Percentiles rank a stretch among this genome's conserved stretches.
These are phyloP conservation scores for Achaetomium macrosporum DNA, from an alignment of 2,329 filamentous ascomycete genomes.

Conservation along the genomic window DNA sequence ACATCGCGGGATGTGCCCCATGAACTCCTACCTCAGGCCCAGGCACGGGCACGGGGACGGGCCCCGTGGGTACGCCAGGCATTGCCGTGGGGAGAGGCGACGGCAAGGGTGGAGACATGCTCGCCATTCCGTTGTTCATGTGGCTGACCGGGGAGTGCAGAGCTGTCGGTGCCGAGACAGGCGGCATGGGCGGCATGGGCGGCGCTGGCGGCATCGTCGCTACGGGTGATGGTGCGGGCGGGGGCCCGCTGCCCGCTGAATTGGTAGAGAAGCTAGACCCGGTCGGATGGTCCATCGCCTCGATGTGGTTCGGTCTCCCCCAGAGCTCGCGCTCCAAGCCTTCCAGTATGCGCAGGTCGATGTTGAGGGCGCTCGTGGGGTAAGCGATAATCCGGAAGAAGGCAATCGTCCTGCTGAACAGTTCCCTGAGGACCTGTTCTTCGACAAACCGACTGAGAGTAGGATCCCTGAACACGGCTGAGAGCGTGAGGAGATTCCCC, in stretches of 20 bases:
- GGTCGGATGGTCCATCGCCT: slow-evolving; percentile 12
- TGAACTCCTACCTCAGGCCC: not conserved
- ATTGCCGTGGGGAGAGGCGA: not conserved
- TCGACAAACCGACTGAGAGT: slow-evolving; percentile 55
- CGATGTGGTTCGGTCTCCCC: slow-evolving; percentile 12
- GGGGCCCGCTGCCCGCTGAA: slow-evolving; percentile 10
- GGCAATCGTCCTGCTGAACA: slow-evolving; percentile 67
- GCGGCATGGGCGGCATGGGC: slow-evolving; percentile 9
- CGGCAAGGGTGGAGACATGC: slow-evolving; percentile 3
- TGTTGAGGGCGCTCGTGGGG: slow-evolving; percentile 67
- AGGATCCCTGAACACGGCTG: slow-evolving; percentile 68
- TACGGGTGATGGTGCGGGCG: not conserved
- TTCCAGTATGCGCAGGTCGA: slow-evolving; percentile 69
- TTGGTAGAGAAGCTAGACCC: slow-evolving; percentile 23
- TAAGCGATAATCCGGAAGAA: slow-evolving; percentile 67
- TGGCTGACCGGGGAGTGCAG: slow-evolving; percentile 12
- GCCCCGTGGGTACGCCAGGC: not conserved
- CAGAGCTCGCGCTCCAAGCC: slow-evolving; percentile 43
- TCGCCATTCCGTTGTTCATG: slow-evolving; percentile 6
- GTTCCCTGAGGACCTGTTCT: slow-evolving; percentile 45
- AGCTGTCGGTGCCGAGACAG: not conserved
- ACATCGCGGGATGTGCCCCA: not conserved
- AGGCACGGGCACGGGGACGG: not conserved
- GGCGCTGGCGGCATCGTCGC: not conserved
- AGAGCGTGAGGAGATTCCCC: slow-evolving; percentile 87